phyloP scores from a whole-genome alignment of 176 grass and related monocot species.

The Triticum urartu region DNA sequence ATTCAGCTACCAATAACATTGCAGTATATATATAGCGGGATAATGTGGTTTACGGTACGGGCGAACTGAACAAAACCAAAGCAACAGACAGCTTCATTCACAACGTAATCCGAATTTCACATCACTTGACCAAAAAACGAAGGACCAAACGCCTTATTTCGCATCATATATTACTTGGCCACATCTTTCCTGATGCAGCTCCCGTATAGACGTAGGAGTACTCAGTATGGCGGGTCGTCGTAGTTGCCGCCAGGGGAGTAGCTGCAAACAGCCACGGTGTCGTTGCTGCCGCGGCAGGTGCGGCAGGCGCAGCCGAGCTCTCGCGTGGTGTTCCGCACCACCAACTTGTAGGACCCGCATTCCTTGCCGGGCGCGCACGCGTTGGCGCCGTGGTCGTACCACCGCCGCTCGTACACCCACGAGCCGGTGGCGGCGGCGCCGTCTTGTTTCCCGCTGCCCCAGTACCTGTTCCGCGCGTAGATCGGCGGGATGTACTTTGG shows the following conservation, averaged over 20 bases:
- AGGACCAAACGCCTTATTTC: background rate
- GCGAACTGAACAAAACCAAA: background rate
- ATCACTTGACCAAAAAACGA: background rate
- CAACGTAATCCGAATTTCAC: background rate
- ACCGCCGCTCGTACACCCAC: slow-evolving; percentile 15
- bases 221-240: slow-evolving; percentile 32
- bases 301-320: slow-evolving; percentile 13
- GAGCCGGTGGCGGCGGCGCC: background rate
- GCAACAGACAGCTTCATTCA: background rate
- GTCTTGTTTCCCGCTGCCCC: background rate
- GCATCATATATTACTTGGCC: background rate
- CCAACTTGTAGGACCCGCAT: background rate
- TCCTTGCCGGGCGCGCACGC: background rate
- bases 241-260: slow-evolving; percentile 43
- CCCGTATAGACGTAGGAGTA: background rate
- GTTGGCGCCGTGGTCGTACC: slow-evolving; percentile 8
- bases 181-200: background rate
- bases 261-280: slow-evolving; percentile 30
- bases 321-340: background rate
- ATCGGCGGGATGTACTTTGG: no score
- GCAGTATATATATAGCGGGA: no score
- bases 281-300: background rate
- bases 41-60: no score
- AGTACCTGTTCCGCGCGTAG: slow-evolving; percentile 4
- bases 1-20: no score